phyloP scores from a whole-genome alignment of 2,329 filamentous ascomycete species.

The Nemania sp. region DNA sequence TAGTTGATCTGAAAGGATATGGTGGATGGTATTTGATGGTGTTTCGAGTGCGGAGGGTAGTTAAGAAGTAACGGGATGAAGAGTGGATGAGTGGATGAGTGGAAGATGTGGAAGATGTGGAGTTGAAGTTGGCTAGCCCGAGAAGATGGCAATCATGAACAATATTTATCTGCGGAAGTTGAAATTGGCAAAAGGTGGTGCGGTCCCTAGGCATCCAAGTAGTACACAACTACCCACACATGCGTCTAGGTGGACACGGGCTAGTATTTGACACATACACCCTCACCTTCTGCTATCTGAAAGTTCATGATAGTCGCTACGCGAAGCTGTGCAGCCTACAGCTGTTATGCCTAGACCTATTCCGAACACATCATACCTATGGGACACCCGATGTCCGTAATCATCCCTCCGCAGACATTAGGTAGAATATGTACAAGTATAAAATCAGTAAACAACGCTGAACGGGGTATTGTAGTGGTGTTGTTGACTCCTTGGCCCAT shows the following conservation, averaged over 20 bases:
- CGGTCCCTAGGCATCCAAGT: no score
- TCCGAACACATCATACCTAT: background rate
- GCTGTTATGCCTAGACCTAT: constrained; percentile 6
- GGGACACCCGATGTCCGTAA: background rate
- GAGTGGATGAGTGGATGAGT: no score
- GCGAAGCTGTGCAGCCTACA: background rate
- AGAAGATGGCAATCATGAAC: no score
- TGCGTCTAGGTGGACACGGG: background rate
- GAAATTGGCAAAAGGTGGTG: background rate
- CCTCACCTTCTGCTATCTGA: background rate
- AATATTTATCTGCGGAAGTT: no score
- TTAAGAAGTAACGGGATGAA: background rate
- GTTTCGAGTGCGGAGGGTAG: no score
- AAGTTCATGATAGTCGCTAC: background rate
- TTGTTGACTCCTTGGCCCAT: constrained; percentile 16
- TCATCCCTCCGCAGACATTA: constrained; percentile 15
- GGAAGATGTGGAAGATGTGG: no score
- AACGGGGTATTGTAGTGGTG: constrained; percentile 36
- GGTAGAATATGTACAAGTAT: constrained; percentile 32
- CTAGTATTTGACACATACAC: background rate
- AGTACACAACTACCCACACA: background rate
- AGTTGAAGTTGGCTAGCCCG: no score
- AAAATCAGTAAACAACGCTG: constrained; percentile 28
- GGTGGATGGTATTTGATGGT: no score
- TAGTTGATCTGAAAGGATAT: background rate